Percentiles rank a stretch among this genome's conserved stretches.
phyloP scores from a whole-genome alignment of 1,284 basidiomycete genomes.

The Tilletia horrida region DNA sequence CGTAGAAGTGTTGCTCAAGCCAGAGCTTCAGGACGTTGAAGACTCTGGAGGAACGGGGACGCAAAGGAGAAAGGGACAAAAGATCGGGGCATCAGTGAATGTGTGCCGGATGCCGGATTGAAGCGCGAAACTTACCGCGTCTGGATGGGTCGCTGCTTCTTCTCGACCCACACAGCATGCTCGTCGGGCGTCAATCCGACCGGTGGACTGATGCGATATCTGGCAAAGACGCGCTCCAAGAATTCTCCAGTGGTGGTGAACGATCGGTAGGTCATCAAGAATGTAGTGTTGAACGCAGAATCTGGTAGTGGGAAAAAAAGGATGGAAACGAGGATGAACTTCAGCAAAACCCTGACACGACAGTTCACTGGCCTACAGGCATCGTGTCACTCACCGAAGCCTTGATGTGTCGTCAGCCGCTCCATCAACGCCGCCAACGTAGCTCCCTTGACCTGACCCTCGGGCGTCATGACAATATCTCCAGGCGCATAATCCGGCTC shows the following conservation, averaged over 20 bases:
- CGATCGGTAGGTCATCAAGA: constrained; percentile 94
- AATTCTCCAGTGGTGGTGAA: constrained; percentile 83
- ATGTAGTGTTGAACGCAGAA: constrained; percentile 79
- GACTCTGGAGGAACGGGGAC: constrained; percentile 48
- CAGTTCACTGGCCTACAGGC: too few relatives aligned
- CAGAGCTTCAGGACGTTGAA: constrained; percentile 57
- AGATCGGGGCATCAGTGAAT: constrained; percentile 75
- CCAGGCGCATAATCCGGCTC: constrained; percentile 72
- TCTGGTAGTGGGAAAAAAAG: too few relatives aligned
- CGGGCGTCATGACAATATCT: constrained; percentile 79
- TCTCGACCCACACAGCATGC: constrained; percentile 74
- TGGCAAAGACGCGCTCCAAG: constrained; percentile 76
- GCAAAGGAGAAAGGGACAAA: constrained; percentile 67
- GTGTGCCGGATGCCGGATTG: constrained; percentile 78
- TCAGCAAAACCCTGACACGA: too few relatives aligned
- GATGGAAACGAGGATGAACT: too few relatives aligned
- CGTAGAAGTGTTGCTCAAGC: constrained; percentile 56
- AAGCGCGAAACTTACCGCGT: constrained; percentile 64
- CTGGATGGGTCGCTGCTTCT: constrained; percentile 85
- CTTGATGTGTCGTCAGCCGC: constrained; percentile 75
- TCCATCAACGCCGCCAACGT: constrained; percentile 81
- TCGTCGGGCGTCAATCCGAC: constrained; percentile 67
- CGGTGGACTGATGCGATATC: constrained; percentile 79
- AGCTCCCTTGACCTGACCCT: constrained; percentile 70
- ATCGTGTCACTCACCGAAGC: constrained; percentile 27